Base-by-base conservation (phyloP, 176 grass and related monocot genomes). In the Carex kokanica region DNA sequence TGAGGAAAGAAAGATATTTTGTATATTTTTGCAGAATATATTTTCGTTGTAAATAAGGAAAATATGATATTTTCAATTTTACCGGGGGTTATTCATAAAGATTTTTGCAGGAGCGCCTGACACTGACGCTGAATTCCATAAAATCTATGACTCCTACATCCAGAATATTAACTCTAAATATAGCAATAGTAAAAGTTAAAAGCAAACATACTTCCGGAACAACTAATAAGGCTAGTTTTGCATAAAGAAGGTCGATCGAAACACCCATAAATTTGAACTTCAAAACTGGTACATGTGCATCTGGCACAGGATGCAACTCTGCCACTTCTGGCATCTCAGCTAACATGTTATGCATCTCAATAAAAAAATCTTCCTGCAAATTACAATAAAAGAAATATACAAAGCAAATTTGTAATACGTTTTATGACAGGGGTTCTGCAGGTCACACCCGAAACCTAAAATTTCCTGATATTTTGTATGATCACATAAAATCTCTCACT, bases 241-340 rank as follows among this genome's bases (percentile, higher is more conserved):
- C 92, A 88, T 94, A 94, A 29, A 97, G 63, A 89, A 97, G 90
- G 77, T 97, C 94, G 62, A 97, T 97, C 43, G 92, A 94, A 72
- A 97, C 85, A 55, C 94, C 90, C 65, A 54, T 86, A 82, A 94
- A 84, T 79, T 97, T 97, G 66, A 97, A 97, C 20, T 29, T 78
- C 87, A 97, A 79, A 70, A 94, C 80, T 58, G 94, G 94, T 32
- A 97, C 92, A 85, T 94, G 88, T 87, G 94, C 94, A 94, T 97
- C 94, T 79, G 92, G 92, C 34, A 97, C 94, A 61, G 94, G 94
- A 84, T 97, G 92, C 55, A 94, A 79, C 81, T 97, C 92, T 3
- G 85, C 79, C 83, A 94, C 92, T 85, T 94, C 94, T 34, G 90
- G 92, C 92, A 97, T 92, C 81, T 92, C 92, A 81, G 83, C 85